These are phyloP conservation scores for Trichoderma harzianum DNA, from an alignment of 2,329 filamentous ascomycete species.

Conservation along the genomic window DNA sequence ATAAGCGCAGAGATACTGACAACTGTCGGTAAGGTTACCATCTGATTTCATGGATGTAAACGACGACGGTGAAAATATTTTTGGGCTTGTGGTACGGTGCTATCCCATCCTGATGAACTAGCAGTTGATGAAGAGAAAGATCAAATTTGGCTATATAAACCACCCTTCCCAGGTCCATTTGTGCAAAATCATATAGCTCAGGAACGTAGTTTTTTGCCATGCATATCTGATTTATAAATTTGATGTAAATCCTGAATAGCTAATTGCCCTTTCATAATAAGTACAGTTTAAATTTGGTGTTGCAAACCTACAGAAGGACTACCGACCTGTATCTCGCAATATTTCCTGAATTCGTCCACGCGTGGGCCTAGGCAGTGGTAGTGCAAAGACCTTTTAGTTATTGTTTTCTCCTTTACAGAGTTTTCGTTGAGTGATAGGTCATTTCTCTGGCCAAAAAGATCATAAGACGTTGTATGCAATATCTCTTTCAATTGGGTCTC, in stretches of 20 bases:
- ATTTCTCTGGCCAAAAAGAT: not conserved
- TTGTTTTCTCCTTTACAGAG: not conserved
- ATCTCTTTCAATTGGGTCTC: not conserved
- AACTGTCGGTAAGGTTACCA: not conserved
- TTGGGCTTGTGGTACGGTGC: not conserved
- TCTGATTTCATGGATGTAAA: not conserved
- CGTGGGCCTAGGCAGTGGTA: no score
- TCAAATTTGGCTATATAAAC: not conserved
- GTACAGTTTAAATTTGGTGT: no score
- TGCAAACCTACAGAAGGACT: no score
- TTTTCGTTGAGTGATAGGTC: not conserved
- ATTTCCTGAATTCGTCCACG: no score
- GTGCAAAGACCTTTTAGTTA: no score
- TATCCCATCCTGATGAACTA: not conserved
- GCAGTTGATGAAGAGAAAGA: not conserved
- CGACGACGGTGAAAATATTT: rapidly evolving
- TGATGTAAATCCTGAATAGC: no score
- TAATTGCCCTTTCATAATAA: no score
- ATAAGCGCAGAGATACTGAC: not conserved
- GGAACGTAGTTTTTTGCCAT: no score
- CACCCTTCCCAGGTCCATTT: no score
- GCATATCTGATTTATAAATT: no score
- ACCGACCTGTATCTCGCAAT: no score
- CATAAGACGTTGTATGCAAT: not conserved
- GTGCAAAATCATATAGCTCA: no score